These are phyloP conservation scores for Eucalyptus cladocalyx DNA, from an alignment of 345 rosid genomes.

Conservation along the genomic window DNA sequence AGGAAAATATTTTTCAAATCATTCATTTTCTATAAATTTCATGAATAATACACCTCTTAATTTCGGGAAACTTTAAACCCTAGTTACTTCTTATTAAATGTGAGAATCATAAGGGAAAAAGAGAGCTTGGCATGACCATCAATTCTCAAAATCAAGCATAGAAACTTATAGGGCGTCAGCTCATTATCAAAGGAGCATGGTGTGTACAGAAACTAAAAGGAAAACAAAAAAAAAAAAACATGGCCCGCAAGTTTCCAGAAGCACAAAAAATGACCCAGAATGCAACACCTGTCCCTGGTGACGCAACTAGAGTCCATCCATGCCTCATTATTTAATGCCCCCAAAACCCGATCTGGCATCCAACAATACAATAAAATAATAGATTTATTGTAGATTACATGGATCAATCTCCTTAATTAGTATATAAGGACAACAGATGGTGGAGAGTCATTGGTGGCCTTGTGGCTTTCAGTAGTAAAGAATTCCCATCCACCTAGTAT, in stretches of 20 bases:
- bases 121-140: not conserved
- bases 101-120: not conserved
- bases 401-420: not conserved
- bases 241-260: not conserved
- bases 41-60: not conserved
- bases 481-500: not conserved
- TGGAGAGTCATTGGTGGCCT: constrained; percentile 12
- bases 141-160: not conserved
- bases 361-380: not conserved
- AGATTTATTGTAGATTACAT: not conserved
- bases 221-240: not conserved
- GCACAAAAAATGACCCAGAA: not conserved
- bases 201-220: not conserved
- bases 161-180: not conserved
- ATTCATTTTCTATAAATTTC: too few relatives aligned
- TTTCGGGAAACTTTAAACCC: not conserved
- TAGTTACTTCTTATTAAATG: not conserved
- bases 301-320: not conserved
- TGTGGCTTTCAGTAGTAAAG: constrained; percentile 7
- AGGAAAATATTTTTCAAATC: too few relatives aligned
- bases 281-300: not conserved
- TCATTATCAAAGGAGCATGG: not conserved
- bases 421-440: not conserved
- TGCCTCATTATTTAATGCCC: not conserved
- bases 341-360: not conserved